Evolutionary conservation across 106 monocot species (phyloP).

Genomic region (Narthecium ossifragum): DNA sequence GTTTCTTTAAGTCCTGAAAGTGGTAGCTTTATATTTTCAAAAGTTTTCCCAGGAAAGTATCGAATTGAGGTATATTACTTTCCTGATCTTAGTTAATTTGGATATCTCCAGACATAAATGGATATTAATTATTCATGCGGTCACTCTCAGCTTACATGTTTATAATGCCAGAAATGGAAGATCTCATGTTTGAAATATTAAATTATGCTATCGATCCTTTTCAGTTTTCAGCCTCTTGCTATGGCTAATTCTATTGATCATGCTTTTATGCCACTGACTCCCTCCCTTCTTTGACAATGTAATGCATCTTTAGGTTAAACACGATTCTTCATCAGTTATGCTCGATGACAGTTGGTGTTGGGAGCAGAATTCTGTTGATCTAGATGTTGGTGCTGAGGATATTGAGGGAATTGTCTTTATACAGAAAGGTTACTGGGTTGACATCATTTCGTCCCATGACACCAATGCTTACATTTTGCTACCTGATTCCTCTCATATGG

Average conservation of each 20-base stretch:
- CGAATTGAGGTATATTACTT: conserved; percentile 49
- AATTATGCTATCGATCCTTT: no score
- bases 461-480: conserved; percentile 52
- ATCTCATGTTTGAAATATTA: no score
- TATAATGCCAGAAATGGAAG: no score
- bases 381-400: conserved; percentile 77
- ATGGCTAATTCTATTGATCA: no score
- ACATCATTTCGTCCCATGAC: conserved; percentile 77
- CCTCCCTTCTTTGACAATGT: no score
- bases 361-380: conserved; percentile 47
- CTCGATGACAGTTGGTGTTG: conserved; percentile 80
- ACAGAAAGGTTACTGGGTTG: conserved; percentile 84
- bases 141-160: background rate
- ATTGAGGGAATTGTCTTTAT: conserved; percentile 64
- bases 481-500: conserved; percentile 48
- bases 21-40: conserved; percentile 55
- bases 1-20: conserved; percentile 45
- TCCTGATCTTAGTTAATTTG: background rate
- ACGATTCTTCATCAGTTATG: conserved; percentile 17
- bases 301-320: conserved; percentile 41
- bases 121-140: background rate
- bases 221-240: no score
- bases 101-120: no score
- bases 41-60: conserved; percentile 94
- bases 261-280: no score